Percentiles rank a stretch among this genome's conserved stretches.
These are phyloP conservation scores for Acmispon strigosus DNA, from an alignment of 306 rosid genomes.

Conservation along the genomic window DNA sequence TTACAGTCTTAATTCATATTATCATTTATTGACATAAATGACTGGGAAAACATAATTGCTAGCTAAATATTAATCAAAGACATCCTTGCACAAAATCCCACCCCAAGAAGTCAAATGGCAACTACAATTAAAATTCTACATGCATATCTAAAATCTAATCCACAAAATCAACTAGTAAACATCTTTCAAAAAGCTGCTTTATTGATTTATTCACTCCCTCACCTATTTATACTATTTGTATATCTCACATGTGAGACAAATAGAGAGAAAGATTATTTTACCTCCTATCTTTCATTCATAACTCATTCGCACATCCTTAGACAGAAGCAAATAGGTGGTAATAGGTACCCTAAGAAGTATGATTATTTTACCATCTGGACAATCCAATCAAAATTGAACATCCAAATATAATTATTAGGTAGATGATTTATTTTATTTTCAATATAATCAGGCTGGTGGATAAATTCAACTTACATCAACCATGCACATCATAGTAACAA, in stretches of 20 bases:
- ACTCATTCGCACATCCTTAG: not conserved
- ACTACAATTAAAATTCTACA: not conserved
- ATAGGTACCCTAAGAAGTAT: not conserved
- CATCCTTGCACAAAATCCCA: not conserved
- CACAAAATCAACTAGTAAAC: constrained; percentile 7
- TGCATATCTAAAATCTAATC: not conserved
- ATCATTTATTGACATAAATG: not conserved
- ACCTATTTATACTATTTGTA: not conserved
- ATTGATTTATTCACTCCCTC: constrained; percentile 5
- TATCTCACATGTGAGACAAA: constrained; percentile 12
- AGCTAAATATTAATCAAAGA: constrained; percentile 3
- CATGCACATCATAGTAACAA: constrained; percentile 7
- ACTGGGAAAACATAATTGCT: constrained; percentile 11
- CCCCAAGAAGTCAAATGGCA: not conserved
- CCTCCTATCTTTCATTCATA: not conserved
- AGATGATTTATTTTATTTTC: not conserved
- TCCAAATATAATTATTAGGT: not conserved
- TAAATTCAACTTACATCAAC: not conserved
- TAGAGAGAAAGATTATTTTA: not conserved
- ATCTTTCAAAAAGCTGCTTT: not conserved
- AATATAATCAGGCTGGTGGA: not conserved
- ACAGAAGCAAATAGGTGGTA: constrained; percentile 8
- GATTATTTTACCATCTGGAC: not conserved
- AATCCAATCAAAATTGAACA: not conserved
- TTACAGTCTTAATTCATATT: not conserved